Evolutionary conservation across 805 yeast species (phyloP).

Genomic region (Wickerhamiella allomyrinae): DNA sequence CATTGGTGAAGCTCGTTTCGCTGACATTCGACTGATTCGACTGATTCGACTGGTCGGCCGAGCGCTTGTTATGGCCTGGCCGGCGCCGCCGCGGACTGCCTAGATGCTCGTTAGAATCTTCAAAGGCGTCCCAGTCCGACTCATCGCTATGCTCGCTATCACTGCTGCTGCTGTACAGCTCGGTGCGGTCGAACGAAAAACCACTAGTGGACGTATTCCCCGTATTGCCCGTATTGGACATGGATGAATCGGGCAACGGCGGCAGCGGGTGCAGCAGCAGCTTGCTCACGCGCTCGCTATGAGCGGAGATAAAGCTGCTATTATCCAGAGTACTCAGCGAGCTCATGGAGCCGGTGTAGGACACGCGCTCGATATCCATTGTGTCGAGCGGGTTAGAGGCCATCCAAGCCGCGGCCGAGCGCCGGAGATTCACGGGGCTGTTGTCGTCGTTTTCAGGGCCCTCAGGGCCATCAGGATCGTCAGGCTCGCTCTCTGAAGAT

Average conservation of each 20-base stretch:
- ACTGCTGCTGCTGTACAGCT: neutral
- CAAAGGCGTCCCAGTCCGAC: neutral
- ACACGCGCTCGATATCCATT: conserved; percentile 4
- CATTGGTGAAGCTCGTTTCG: too few species aligned
- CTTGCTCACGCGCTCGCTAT: neutral
- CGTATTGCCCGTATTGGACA: neutral
- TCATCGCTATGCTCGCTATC: neutral
- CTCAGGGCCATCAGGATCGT: neutral
- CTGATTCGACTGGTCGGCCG: too few species aligned
- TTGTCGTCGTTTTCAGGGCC: neutral
- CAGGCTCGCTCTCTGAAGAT: conserved; percentile 1
- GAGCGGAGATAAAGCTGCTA: neutral
- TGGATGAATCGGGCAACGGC: neutral
- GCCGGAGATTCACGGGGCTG: conserved; percentile 1
- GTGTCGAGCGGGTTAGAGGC: neutral
- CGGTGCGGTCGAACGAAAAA: neutral
- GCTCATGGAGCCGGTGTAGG: conserved; percentile 5
- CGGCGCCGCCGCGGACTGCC: neutral
- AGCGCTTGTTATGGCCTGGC: neutral
- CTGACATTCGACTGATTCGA: too few species aligned
- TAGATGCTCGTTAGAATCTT: neutral
- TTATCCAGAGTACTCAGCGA: conserved; percentile 2
- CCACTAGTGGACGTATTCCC: neutral
- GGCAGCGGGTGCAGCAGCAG: neutral
- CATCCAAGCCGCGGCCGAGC: conserved; percentile 1